Evolutionary conservation across 305 asterid genomes (phyloP).

Genomic region (Fraxinus albicans): DNA sequence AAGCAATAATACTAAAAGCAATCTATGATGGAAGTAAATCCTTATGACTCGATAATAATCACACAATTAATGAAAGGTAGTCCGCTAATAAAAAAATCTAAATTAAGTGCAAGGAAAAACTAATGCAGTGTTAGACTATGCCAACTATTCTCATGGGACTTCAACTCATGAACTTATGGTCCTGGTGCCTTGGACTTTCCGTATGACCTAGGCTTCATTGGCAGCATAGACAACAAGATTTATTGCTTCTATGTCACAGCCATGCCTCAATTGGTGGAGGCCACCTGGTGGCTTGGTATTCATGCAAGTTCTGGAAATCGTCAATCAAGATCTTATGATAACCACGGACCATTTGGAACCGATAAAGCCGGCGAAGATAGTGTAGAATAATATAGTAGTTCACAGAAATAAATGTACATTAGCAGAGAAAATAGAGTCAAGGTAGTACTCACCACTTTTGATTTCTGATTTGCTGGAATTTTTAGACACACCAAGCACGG

Average conservation of each 20-base stretch:
- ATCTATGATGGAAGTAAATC: neutral
- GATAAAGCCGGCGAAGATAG: neutral
- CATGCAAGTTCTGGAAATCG: neutral
- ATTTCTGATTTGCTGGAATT: slow-evolving; percentile 81
- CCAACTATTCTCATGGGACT: no score
- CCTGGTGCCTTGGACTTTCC: neutral
- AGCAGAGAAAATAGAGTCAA: slow-evolving; percentile 11
- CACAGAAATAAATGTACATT: neutral
- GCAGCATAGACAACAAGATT: neutral
- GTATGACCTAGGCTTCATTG: neutral
- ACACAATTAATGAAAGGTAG: neutral
- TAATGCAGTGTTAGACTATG: neutral
- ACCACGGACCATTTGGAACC: neutral
- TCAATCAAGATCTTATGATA: neutral
- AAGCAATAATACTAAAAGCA: neutral
- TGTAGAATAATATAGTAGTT: neutral
- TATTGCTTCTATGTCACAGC: neutral
- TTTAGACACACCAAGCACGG: slow-evolving; percentile 89
- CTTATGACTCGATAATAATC: neutral
- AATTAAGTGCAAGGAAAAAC: neutral
- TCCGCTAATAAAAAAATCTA: neutral
- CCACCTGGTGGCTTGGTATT: neutral
- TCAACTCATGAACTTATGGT: neutral
- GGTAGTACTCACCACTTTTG: slow-evolving; percentile 69
- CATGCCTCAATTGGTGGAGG: neutral